These are phyloP conservation scores for Yamadazyma kanchanaburiensis DNA, from an alignment of 1,139 yeast species.

Conservation along the genomic window DNA sequence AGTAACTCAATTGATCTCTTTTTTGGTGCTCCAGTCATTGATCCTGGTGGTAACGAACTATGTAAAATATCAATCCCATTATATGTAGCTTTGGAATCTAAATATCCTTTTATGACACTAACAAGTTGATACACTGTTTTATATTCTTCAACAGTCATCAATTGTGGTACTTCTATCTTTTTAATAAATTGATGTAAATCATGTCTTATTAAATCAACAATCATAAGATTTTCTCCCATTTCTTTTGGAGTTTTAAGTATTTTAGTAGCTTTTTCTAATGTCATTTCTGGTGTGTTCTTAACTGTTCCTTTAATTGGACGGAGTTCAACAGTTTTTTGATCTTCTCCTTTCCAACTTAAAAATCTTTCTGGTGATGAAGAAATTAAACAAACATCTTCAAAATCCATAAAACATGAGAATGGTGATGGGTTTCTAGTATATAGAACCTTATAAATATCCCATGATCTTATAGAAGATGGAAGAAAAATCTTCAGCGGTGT, in stretches of 20 bases:
- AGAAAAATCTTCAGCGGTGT: constrained; percentile 64
- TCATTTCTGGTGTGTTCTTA: constrained; percentile 52
- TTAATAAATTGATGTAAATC: constrained; percentile 74
- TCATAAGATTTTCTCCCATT: constrained; percentile 94
- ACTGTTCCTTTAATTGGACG: constrained; percentile 98
- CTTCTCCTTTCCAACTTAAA: constrained; percentile 63
- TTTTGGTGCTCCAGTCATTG: constrained; percentile 99
- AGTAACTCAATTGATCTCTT: constrained; percentile 84
- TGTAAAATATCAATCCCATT: constrained; percentile 77
- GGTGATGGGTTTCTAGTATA: constrained; percentile 86
- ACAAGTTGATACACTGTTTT: constrained; percentile 88
- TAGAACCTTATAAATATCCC: constrained; percentile 78
- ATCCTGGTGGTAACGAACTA: constrained; percentile 91
- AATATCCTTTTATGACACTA: constrained; percentile 75
- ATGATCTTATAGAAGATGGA: constrained; percentile 48
- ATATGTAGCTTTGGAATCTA: constrained; percentile 30
- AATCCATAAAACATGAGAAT: constrained; percentile 75
- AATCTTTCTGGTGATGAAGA: constrained; percentile 96
- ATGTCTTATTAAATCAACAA: constrained; percentile 91
- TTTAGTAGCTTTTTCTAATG: constrained; percentile 55
- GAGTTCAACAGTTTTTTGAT: constrained; percentile 55
- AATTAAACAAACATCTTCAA: constrained; percentile 66
- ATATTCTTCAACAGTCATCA: constrained; percentile 93
- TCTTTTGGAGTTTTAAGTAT: constrained; percentile 86
- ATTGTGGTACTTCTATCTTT: constrained; percentile 65